phyloP scores from a whole-genome alignment of 2,329 filamentous ascomycete genomes.

The Taxawa tesnikishii region DNA sequence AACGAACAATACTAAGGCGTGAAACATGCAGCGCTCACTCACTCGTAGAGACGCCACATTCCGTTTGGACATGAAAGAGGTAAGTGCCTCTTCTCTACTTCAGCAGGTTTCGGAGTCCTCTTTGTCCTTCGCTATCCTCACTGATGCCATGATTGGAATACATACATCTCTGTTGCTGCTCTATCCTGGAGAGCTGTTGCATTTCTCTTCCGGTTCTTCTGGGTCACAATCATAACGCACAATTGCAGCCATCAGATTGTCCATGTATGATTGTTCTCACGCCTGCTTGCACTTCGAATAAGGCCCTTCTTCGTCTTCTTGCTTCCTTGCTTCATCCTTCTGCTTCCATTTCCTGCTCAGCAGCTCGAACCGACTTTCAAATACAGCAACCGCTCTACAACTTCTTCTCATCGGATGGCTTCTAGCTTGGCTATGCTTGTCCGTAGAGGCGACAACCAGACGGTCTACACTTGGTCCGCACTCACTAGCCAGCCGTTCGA shows the following conservation, averaged over 20 bases:
- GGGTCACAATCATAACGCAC: no score
- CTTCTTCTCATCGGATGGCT: not conserved
- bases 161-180: no score
- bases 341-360: not conserved
- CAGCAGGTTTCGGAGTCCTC: not conserved
- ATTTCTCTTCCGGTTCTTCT: no score
- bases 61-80: not conserved
- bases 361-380: not conserved
- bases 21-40: no score
- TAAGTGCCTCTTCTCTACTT: not conserved
- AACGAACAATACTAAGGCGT: not conserved
- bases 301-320: not conserved
- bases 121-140: not conserved
- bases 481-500: conserved; percentile 29
- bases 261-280: not conserved
- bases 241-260: no score
- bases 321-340: not conserved
- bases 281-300: not conserved
- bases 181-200: no score
- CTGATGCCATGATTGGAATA: no score
- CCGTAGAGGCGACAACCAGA: not conserved
- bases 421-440: not conserved
- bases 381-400: not conserved
- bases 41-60: no score
- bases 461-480: not conserved